These are phyloP conservation scores for Aquilaria agallochum DNA, from an alignment of 441 rosid species.

Conservation along the genomic window DNA sequence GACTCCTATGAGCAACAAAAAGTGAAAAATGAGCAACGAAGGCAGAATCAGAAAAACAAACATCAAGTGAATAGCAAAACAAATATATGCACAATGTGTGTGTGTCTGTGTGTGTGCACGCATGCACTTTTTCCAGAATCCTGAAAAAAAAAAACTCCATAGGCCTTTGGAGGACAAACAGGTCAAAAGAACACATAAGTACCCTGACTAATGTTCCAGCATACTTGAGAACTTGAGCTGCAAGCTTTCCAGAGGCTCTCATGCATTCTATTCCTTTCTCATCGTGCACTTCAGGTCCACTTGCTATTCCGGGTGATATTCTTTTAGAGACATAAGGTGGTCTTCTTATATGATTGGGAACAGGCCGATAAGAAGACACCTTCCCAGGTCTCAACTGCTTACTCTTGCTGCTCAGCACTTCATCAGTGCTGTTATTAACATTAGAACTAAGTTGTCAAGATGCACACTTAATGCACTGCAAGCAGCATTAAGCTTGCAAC, in stretches of 20 bases:
- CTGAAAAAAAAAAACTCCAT: neutral
- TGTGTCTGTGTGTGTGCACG: no score
- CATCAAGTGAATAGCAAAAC: no score
- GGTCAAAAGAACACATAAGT: slow-evolving; percentile 8
- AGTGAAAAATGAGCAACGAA: neutral
- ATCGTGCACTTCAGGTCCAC: slow-evolving; percentile 76
- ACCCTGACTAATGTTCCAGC: slow-evolving; percentile 94
- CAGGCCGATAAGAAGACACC: slow-evolving; percentile 70
- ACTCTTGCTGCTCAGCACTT: slow-evolving; percentile 34
- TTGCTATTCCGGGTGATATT: slow-evolving; percentile 61
- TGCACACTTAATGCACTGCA: neutral
- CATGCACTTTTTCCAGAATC: no score
- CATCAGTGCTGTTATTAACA: slow-evolving; percentile 46
- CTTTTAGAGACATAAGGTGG: slow-evolving; percentile 68
- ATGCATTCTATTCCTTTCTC: slow-evolving; percentile 68
- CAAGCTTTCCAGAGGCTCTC: slow-evolving; percentile 93
- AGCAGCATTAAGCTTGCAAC: no score
- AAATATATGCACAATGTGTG: no score
- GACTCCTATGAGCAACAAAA: neutral
- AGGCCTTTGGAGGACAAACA: neutral
- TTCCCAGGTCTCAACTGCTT: slow-evolving; percentile 63
- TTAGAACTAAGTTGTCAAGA: slow-evolving; percentile 20
- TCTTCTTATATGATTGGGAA: slow-evolving; percentile 57
- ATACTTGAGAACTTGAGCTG: slow-evolving; percentile 75
- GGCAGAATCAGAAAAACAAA: no score